These are phyloP conservation scores for Tuber brumale DNA, from an alignment of 495 filamentous ascomycete genomes.

Conservation along the genomic window DNA sequence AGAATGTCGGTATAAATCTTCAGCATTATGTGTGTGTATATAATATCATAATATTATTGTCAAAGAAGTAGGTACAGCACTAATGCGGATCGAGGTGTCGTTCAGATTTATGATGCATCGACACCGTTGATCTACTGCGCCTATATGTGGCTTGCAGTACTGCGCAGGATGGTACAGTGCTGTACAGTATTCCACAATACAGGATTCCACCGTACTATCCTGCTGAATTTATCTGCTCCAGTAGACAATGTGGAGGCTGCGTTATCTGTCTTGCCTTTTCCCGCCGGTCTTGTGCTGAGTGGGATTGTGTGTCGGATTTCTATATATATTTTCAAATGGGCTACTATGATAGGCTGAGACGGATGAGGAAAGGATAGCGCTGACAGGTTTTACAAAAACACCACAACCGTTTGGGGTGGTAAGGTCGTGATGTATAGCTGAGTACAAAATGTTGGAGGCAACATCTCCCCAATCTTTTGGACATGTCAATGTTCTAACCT, in stretches of 20 bases:
- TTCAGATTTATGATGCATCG: background rate
- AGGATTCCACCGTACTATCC: background rate
- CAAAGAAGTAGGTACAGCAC: background rate
- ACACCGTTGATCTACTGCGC: constrained; percentile 1
- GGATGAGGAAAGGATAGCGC: constrained; percentile 1
- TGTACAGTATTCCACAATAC: background rate
- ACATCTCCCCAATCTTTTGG: background rate
- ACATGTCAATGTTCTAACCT: background rate
- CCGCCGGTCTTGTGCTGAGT: background rate
- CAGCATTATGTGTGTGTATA: background rate
- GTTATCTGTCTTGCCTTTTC: background rate
- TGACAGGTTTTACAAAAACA: background rate
- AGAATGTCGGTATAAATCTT: background rate
- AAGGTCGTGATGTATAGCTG: background rate
- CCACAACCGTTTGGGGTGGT: background rate
- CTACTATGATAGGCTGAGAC: background rate
- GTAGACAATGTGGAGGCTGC: background rate
- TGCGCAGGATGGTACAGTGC: too few relatives aligned
- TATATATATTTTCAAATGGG: background rate
- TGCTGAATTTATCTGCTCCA: background rate
- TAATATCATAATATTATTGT: background rate
- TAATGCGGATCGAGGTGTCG: background rate
- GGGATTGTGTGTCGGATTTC: background rate
- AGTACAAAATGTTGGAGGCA: background rate
- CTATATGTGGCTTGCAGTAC: background rate